Conservation (phyloP, 352 stramenopile genomes). For the Globisporangium parvum region DNA sequence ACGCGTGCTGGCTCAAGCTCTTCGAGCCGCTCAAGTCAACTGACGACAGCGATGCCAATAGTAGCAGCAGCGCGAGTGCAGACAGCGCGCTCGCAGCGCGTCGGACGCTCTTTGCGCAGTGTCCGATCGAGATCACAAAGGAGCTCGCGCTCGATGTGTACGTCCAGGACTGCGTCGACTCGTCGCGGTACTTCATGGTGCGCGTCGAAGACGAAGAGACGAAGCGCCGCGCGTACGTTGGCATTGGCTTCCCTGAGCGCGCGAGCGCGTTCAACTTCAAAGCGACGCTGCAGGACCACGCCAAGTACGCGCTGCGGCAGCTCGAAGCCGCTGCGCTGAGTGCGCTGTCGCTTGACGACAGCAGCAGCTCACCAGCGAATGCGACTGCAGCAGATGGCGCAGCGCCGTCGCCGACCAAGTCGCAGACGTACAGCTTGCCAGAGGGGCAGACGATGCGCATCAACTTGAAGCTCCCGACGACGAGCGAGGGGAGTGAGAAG, state of each 20-base stretch:
- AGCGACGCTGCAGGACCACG: conserved; percentile 76
- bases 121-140: conserved; percentile 59
- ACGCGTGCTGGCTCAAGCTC: conserved; percentile 68
- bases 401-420: conserved; percentile 17
- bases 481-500: conserved; percentile 22
- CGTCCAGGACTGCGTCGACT: conserved; percentile 84
- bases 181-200: conserved; percentile 86
- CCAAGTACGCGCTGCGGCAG: conserved; percentile 69
- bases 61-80: neutral
- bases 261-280: conserved; percentile 84
- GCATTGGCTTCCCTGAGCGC: conserved; percentile 75
- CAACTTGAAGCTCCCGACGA: conserved; percentile 53
- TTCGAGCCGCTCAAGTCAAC: conserved; percentile 48
- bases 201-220: conserved; percentile 75
- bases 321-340: conserved; percentile 30
- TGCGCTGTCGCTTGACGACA: neutral
- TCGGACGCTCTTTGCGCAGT: conserved; percentile 67
- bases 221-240: conserved; percentile 67
- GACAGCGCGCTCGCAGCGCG: neutral
- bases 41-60: neutral
- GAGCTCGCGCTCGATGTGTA: conserved; percentile 65
- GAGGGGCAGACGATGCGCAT: conserved; percentile 73
- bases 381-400: neutral
- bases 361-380: neutral
- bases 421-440: conserved; percentile 53